These are phyloP conservation scores for Miscanthus lutarioriparius DNA, from an alignment of 176 grass and related monocot species.

Conservation along the genomic window DNA sequence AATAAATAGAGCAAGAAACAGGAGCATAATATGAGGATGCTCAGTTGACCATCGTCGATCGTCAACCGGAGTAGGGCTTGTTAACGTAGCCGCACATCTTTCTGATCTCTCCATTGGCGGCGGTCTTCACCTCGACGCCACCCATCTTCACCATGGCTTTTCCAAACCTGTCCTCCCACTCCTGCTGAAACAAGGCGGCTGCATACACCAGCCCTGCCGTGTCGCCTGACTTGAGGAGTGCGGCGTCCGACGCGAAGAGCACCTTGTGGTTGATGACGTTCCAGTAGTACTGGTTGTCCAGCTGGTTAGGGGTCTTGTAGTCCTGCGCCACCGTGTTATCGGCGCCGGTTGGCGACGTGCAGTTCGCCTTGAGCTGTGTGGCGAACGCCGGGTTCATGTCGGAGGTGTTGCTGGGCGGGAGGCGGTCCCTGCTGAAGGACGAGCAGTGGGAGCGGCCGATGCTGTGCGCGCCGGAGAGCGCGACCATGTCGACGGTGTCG, in stretches of 20 bases:
- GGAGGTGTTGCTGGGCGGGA: background rate
- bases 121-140: slow-evolving; percentile 4
- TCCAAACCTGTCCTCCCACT: slow-evolving; percentile 42
- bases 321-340: slow-evolving; percentile 32
- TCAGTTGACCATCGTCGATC: background rate
- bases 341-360: background rate
- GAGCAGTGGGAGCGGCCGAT: slow-evolving; percentile 47
- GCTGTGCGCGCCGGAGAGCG: slow-evolving; percentile 18
- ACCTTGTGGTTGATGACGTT: slow-evolving; percentile 28
- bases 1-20: too few relatives aligned
- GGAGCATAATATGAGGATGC: background rate
- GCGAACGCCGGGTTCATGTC: slow-evolving; percentile 24
- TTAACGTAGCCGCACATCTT: slow-evolving; percentile 17
- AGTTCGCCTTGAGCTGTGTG: background rate
- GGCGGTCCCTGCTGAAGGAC: slow-evolving; percentile 4
- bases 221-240: background rate
- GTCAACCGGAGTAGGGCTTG: background rate
- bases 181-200: fast-evolving
- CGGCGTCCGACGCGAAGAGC: slow-evolving; percentile 47
- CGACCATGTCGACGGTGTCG: slow-evolving; percentile 23
- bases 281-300: slow-evolving; percentile 56
- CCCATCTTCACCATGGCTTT: slow-evolving; percentile 48
- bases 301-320: background rate
- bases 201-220: background rate
- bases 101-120: slow-evolving; percentile 36